Percentiles rank a stretch among this genome's conserved stretches.
phyloP scores from a whole-genome alignment of 495 filamentous ascomycete species.

The Aspergillus egyptiacus region DNA sequence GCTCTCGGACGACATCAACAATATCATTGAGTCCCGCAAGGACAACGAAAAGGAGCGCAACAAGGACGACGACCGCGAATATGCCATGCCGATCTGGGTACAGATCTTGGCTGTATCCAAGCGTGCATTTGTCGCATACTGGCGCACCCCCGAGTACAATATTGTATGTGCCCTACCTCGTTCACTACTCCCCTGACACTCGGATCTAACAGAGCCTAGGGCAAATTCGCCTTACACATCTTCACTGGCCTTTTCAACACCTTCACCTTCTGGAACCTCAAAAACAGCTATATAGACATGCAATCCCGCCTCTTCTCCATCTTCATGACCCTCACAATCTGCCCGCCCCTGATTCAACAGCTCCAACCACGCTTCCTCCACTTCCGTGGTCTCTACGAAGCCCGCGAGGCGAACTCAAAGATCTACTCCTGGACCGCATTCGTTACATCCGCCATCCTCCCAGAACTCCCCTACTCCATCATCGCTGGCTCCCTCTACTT shows the following conservation, averaged over 20 bases:
- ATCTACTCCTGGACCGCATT: slow-evolving; percentile 51
- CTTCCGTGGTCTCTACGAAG: slow-evolving; percentile 42
- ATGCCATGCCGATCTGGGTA: slow-evolving; percentile 51
- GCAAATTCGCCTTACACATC: slow-evolving; percentile 57
- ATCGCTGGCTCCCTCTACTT: slow-evolving; percentile 48
- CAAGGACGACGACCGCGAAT: slow-evolving; percentile 46
- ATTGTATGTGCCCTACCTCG: slow-evolving; percentile 27
- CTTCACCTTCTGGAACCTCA: slow-evolving; percentile 60
- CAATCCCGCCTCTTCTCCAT: slow-evolving; percentile 61
- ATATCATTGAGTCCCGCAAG: slow-evolving; percentile 35
- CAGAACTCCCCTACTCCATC: slow-evolving; percentile 49
- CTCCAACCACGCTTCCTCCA: slow-evolving; percentile 45
- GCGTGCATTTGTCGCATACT: slow-evolving; percentile 54
- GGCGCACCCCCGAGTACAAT: slow-evolving; percentile 55
- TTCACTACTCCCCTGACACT: not conserved
- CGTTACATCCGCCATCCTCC: slow-evolving; percentile 41
- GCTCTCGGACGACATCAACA: slow-evolving; percentile 43
- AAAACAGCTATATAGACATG: slow-evolving; percentile 54
- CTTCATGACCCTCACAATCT: slow-evolving; percentile 66
- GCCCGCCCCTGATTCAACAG: slow-evolving; percentile 57
- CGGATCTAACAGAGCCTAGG: slow-evolving; percentile 22
- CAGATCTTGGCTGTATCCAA: slow-evolving; percentile 46
- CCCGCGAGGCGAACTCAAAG: slow-evolving; percentile 45
- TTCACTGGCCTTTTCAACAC: slow-evolving; percentile 61
- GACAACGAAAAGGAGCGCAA: slow-evolving; percentile 25